A percentile compares a stretch with the other conserved stretches of the same genome.
Conservation (phyloP, 768 basidiomycete genomes). For the Hirschioporus abietinus region DNA sequence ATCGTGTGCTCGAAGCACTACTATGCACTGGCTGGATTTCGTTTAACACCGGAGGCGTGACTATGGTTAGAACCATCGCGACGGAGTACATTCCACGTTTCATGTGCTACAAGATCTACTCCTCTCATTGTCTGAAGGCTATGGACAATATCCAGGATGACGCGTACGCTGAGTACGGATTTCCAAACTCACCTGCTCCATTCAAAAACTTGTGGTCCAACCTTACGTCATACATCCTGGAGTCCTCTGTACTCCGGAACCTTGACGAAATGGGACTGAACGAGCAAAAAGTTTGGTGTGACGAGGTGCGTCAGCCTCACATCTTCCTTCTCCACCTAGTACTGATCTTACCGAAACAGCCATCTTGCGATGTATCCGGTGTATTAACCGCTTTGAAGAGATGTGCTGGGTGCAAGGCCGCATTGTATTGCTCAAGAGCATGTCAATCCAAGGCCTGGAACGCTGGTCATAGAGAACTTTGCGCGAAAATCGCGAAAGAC, state of each 20-base stretch:
- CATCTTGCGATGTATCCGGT: neutral
- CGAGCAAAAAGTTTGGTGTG: neutral
- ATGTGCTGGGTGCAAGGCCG: neutral
- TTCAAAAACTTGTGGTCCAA: neutral
- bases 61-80: neutral
- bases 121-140: neutral
- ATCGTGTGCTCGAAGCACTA: neutral
- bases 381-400: neutral
- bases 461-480: neutral
- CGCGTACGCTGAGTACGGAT: neutral
- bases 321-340: neutral
- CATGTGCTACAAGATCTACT: neutral
- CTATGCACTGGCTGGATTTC: neutral
- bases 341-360: neutral
- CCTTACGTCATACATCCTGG: neutral
- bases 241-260: neutral
- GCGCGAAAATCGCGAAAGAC: neutral
- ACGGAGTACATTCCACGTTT: neutral
- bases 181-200: neutral
- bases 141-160: neutral
- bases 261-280: neutral
- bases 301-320: neutral
- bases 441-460: neutral
- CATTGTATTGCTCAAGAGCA: neutral
- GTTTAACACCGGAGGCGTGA: neutral